Evolutionary conservation across 768 basidiomycete species (phyloP).

Genomic region (Lactarius trivialis): DNA sequence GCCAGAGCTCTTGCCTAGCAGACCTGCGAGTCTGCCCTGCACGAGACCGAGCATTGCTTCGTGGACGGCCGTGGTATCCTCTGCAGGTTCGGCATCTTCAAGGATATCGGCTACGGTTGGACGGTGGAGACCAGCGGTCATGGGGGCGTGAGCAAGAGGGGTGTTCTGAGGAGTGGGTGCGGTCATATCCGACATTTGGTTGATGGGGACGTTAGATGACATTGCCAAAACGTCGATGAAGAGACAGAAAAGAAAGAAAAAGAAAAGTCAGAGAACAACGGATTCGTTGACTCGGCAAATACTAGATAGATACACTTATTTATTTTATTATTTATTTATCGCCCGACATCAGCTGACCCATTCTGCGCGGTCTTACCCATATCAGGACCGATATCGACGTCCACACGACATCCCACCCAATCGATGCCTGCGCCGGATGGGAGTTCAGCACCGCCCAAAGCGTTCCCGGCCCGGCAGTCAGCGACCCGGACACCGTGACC

Average conservation of each 20-base stretch:
- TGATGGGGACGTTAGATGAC: slow-evolving; percentile 66
- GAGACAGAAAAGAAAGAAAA: not conserved
- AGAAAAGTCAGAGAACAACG: not conserved
- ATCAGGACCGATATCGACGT: slow-evolving; percentile 38
- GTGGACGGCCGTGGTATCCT: slow-evolving; percentile 49
- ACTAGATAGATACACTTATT: not conserved
- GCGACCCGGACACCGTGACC: slow-evolving; percentile 21
- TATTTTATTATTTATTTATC: not conserved
- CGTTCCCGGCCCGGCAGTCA: slow-evolving; percentile 25
- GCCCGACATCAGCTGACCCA: not conserved
- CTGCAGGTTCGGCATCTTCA: slow-evolving; percentile 71
- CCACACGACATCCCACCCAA: slow-evolving; percentile 62
- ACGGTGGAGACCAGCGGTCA: slow-evolving; percentile 71
- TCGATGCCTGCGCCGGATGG: slow-evolving; percentile 58
- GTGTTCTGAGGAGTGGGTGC: slow-evolving; percentile 97
- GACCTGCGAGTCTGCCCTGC: slow-evolving; percentile 75
- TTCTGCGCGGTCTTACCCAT: slow-evolving; percentile 27
- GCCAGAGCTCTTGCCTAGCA: slow-evolving; percentile 88
- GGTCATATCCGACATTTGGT: slow-evolving; percentile 44
- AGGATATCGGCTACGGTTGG: slow-evolving; percentile 85
- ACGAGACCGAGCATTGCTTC: slow-evolving; percentile 79
- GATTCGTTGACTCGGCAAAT: not conserved
- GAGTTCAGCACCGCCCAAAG: slow-evolving; percentile 37
- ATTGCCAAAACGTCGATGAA: slow-evolving; percentile 33
- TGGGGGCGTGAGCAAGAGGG: slow-evolving; percentile 74